These are phyloP conservation scores for Candida namnaoensis DNA, from an alignment of 805 yeast species.

Conservation along the genomic window DNA sequence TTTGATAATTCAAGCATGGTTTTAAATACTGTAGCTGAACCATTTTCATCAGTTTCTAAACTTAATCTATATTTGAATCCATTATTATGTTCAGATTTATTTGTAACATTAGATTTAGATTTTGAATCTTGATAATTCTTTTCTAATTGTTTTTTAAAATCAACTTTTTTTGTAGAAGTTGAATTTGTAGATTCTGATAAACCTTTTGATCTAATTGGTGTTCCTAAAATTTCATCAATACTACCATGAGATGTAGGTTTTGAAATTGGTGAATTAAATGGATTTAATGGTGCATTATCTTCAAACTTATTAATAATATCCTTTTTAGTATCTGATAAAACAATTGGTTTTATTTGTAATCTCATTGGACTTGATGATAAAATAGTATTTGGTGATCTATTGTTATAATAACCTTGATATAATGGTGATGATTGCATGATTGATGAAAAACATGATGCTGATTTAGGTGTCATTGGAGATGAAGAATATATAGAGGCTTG, in stretches of 20 bases:
- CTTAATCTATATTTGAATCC: conserved; percentile 5
- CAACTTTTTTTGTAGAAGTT: neutral
- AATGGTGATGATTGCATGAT: conserved; percentile 20
- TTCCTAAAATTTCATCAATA: neutral
- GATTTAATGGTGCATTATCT: conserved; percentile 11
- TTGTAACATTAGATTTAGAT: neutral
- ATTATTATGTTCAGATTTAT: no score
- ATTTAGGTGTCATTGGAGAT: conserved; percentile 18
- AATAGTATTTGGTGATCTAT: conserved; percentile 13
- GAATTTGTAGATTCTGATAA: no score
- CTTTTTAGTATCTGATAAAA: conserved; percentile 4
- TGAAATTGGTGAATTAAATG: conserved; percentile 12
- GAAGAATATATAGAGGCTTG: conserved; percentile 4
- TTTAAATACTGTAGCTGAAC: conserved; percentile 15
- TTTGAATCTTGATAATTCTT: neutral
- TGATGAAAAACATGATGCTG: conserved; percentile 19
- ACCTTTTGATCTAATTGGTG: neutral
- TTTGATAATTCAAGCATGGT: neutral
- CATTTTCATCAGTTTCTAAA: conserved; percentile 16
- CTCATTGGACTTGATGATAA: conserved; percentile 15
- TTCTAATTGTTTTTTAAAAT: no score
- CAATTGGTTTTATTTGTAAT: conserved; percentile 17
- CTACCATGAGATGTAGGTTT: conserved; percentile 2
- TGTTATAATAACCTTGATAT: conserved; percentile 18
- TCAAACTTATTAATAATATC: neutral